Evolutionary conservation across 2,329 filamentous ascomycete genomes (phyloP).

Genomic region (Lasiodiplodia sp.): DNA sequence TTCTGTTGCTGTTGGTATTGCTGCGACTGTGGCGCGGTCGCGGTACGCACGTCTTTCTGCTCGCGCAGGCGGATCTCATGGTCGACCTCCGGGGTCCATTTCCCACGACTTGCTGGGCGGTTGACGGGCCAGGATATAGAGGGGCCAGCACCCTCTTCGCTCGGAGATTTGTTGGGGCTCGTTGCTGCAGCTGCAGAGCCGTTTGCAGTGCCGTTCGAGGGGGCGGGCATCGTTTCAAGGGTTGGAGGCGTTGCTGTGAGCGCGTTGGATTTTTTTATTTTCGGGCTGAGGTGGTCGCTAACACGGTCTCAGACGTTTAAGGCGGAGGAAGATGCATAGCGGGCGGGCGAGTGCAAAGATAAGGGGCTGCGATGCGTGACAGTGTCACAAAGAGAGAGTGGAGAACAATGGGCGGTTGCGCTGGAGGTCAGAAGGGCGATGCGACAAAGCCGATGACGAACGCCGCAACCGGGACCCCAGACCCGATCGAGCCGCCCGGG

Average conservation of each 20-base stretch:
- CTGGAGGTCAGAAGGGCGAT: constrained; percentile 18
- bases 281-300: constrained; percentile 7
- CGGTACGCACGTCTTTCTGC: constrained; percentile 25
- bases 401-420: constrained; percentile 16
- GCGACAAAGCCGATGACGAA: constrained; percentile 24
- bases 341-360: not conserved
- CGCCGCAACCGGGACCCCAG: constrained; percentile 10
- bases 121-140: constrained; percentile 43
- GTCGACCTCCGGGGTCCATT: constrained; percentile 41
- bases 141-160: not conserved
- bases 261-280: not conserved
- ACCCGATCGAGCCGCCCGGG: not conserved
- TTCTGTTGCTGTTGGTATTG: not conserved
- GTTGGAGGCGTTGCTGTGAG: not conserved
- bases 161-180: not conserved
- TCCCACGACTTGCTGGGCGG: constrained; percentile 36
- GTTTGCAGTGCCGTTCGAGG: constrained; percentile 17
- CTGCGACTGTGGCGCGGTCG: constrained; percentile 32
- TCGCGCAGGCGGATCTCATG: constrained; percentile 39
- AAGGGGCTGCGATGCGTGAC: not conserved
- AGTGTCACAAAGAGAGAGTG: constrained; percentile 2
- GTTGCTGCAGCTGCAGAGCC: constrained; percentile 6
- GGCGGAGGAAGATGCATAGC: constrained; percentile 23
- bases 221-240: constrained; percentile 2
- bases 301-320: constrained; percentile 14